Evolutionary conservation across 2,329 filamentous ascomycete genomes (phyloP).

Genomic region (Penicillium carneum): DNA sequence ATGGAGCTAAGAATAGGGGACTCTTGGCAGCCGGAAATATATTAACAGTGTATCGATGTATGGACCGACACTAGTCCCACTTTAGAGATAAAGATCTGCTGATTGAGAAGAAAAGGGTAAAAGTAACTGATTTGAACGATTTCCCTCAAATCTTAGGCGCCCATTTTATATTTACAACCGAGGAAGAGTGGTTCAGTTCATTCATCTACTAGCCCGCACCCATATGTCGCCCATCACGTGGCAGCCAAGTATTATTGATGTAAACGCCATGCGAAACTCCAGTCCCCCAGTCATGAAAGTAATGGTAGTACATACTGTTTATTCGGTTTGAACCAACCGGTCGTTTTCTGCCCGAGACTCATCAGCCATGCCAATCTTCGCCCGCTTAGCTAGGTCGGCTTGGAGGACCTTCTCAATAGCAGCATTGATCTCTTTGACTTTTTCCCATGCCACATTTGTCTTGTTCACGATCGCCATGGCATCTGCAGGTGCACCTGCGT

Average conservation of each 20-base stretch:
- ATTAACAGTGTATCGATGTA: background rate
- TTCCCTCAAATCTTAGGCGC: background rate
- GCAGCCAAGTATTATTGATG: slow-evolving; percentile 10
- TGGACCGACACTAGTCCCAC: background rate
- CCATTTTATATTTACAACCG: background rate
- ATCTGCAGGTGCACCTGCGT: slow-evolving; percentile 82
- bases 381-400: slow-evolving; percentile 71
- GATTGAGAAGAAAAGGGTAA: background rate
- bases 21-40: slow-evolving; percentile 29
- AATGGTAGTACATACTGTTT: slow-evolving; percentile 33
- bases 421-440: slow-evolving; percentile 79
- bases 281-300: slow-evolving; percentile 34
- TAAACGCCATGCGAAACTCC: slow-evolving; percentile 31
- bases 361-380: slow-evolving; percentile 76
- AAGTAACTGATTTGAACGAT: background rate
- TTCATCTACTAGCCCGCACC: slow-evolving; percentile 1
- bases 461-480: slow-evolving; percentile 79
- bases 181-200: background rate
- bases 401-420: slow-evolving; percentile 76
- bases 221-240: slow-evolving; percentile 3
- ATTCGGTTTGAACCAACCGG: slow-evolving; percentile 59
- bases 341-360: slow-evolving; percentile 87
- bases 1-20: slow-evolving; percentile 26
- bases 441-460: slow-evolving; percentile 74
- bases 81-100: background rate